These are phyloP conservation scores for Geotrichum aggregatum DNA, from an alignment of 1,139 yeast genomes.

Conservation along the genomic window DNA sequence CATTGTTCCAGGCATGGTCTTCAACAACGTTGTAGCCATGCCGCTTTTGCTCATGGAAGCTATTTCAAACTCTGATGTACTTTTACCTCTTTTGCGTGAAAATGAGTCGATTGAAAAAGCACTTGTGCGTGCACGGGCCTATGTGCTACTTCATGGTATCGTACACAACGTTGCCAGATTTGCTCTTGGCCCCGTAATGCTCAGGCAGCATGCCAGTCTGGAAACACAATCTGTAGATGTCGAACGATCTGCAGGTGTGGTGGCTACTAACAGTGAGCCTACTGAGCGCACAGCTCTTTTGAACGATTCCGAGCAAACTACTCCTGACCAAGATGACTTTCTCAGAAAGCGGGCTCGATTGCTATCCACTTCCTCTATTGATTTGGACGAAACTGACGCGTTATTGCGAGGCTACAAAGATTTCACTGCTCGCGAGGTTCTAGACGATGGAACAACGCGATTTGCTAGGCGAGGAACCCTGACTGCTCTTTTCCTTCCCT, in stretches of 20 bases:
- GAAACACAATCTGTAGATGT: not conserved
- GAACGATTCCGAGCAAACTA: not conserved
- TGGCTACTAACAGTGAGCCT: not conserved
- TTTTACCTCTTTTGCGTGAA: slow-evolving; percentile 21
- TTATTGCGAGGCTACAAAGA: slow-evolving; percentile 8
- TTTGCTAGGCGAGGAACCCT: slow-evolving; percentile 2
- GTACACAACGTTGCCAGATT: slow-evolving; percentile 27
- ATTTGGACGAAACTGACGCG: slow-evolving; percentile 18
- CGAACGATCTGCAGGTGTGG: not conserved
- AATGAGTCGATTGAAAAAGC: slow-evolving; percentile 23
- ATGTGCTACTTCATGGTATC: slow-evolving; percentile 25
- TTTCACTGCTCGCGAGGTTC: not conserved
- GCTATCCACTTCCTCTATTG: slow-evolving; percentile 15
- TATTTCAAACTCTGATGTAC: slow-evolving; percentile 25
- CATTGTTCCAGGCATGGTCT: slow-evolving; percentile 27
- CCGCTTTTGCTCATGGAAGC: slow-evolving; percentile 26
- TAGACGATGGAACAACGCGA: not conserved
- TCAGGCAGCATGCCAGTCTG: slow-evolving; percentile 1
- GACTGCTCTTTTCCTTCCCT: not conserved
- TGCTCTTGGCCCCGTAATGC: slow-evolving; percentile 27
- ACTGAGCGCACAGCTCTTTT: slow-evolving; percentile 12
- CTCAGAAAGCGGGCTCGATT: slow-evolving; percentile 12
- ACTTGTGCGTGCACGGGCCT: slow-evolving; percentile 26
- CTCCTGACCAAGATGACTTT: not conserved
- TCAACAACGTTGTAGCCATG: slow-evolving; percentile 28